Evolutionary conservation across 78 protist species (phyloP).

Genomic region (Protostelium mycophagum): DNA sequence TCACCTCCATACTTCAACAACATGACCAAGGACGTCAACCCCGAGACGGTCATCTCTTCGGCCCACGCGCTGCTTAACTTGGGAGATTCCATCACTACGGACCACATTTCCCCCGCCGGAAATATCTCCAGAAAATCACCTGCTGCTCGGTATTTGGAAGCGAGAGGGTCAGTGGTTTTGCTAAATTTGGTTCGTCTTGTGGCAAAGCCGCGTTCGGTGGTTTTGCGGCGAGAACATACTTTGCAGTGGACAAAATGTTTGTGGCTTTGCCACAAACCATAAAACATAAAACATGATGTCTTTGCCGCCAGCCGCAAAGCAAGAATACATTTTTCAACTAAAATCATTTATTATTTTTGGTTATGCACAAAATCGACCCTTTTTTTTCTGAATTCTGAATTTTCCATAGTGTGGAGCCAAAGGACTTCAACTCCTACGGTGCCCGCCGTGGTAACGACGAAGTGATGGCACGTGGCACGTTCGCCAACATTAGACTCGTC

Average conservation of each 20-base stretch:
- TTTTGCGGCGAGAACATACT: too few species aligned
- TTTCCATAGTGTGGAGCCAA: conserved; percentile 38
- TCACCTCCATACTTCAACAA: conserved; percentile 80
- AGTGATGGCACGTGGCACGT: conserved; percentile 86
- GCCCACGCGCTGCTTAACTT: conserved; percentile 74
- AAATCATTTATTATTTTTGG: too few species aligned
- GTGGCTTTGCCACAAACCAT: too few species aligned
- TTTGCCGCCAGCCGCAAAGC: too few species aligned
- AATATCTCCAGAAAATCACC: conserved; percentile 62
- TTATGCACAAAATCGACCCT: too few species aligned
- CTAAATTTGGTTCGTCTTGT: too few species aligned
- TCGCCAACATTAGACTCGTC: conserved; percentile 70
- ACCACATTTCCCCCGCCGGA: conserved; percentile 78
- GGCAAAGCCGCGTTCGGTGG: too few species aligned
- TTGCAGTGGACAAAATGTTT: too few species aligned
- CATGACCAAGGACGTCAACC: conserved; percentile 29
- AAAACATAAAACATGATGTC: too few species aligned
- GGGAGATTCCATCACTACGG: conserved; percentile 87
- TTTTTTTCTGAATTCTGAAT: background rate
- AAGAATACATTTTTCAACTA: too few species aligned
- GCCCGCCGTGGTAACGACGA: conserved; percentile 86
- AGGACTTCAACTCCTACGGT: conserved; percentile 83
- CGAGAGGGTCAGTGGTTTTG: conserved; percentile 1
- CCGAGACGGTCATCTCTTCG: conserved; percentile 15
- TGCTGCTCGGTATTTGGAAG: conserved; percentile 78